phyloP scores from a whole-genome alignment of 768 basidiomycete genomes.

The Auriscalpium microsporum region DNA sequence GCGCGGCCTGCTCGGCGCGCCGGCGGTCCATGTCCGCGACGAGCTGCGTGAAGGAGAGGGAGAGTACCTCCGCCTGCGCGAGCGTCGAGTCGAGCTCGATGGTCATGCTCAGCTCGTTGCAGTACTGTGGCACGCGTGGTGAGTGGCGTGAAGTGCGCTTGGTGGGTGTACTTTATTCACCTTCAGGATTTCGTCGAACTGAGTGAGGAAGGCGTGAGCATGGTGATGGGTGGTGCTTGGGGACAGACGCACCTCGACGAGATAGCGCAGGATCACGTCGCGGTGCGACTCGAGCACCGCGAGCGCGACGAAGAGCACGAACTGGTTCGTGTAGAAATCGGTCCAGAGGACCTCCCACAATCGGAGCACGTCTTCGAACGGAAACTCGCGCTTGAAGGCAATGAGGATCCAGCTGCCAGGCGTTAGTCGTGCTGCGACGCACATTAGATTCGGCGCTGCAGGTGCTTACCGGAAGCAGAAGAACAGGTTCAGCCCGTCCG shows the following conservation, averaged over 20 bases:
- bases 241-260: constrained; percentile 65
- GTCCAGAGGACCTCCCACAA: constrained; percentile 96
- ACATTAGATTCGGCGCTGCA: too few species aligned
- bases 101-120: constrained; percentile 92
- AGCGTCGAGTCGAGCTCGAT: constrained; percentile 95
- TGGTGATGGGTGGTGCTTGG: constrained; percentile 2
- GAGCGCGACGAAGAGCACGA: constrained; percentile 90
- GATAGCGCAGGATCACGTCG: constrained; percentile 90
- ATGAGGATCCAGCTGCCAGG: constrained; percentile 76
- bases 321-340: constrained; percentile 79
- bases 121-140: constrained; percentile 44
- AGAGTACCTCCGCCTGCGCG: constrained; percentile 94
- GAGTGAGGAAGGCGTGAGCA: neutral
- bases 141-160: neutral
- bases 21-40: constrained; percentile 85
- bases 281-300: constrained; percentile 93
- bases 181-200: constrained; percentile 82
- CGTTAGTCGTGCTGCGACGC: neutral
- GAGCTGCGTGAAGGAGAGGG: constrained; percentile 82
- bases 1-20: constrained; percentile 43
- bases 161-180: constrained; percentile 29
- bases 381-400: constrained; percentile 93
- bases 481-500: constrained; percentile 87
- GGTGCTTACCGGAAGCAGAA: constrained; percentile 89
- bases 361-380: constrained; percentile 80